Base-by-base conservation (phyloP, 2,329 filamentous ascomycete genomes). In the Sporothrix schenckii region DNA sequence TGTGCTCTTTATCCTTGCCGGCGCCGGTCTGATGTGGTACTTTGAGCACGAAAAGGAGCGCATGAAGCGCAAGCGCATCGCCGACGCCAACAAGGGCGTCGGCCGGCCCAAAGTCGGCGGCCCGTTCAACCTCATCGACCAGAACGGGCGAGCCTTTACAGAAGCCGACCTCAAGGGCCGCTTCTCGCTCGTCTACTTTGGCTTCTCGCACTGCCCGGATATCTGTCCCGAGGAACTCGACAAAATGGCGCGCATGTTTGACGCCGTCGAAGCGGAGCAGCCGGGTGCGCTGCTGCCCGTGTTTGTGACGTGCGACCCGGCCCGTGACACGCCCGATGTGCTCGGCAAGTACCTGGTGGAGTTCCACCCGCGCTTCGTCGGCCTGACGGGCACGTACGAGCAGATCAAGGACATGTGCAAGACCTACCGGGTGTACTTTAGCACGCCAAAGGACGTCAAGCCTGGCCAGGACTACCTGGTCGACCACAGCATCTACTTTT, bases 401-500 rank as follows among this genome's bases (percentile, higher is more conserved):
- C 89, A 97, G 82, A 91, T 98, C 77, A 97, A 97, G 85, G 86
- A 91, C 74, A 89, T 96, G 70, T 99, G 95, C 85, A 98, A 97
- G 84, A 91, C 91, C 75, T 99, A 98, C 80, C 87, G 95, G 24
- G 95, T 99, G 69, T 99, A 99, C 83, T 99, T 99, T 77, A 95
- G 92, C 78, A 99, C 95, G 63, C 95, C 95, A 47, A 85, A 88
- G 76, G 87, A 93, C 73, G 92, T 98, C 70, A 91, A 94, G 84
- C 91, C 93, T 0, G 95, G 94, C 1, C 92, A 97, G 84, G 95
- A 99, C 80, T 99, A 99, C 79, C 81, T 99, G 76, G 95, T 99
- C 14, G 95, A 99, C 80, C 95, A 99, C 83, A 97, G 93, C 80
- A 99, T 99, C 76, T 99, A 99, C 85, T 99, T 99, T 77, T 99